Percentiles rank a stretch among this genome's conserved stretches.
phyloP scores from a whole-genome alignment of 176 grass and related monocot species.

The Pharus latifolius region DNA sequence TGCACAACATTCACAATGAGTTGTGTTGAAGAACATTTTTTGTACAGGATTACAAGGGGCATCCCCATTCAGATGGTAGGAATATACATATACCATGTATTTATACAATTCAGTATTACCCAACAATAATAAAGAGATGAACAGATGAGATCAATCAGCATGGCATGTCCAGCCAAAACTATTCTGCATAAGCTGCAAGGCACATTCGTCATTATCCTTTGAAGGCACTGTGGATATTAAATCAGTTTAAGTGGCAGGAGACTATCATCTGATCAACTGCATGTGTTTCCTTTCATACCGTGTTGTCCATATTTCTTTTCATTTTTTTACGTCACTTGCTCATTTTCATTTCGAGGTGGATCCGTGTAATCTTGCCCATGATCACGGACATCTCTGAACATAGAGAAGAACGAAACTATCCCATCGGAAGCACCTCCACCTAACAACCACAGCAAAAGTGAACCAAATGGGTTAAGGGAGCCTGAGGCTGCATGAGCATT shows the following conservation, averaged over 20 bases:
- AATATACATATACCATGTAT: conserved; percentile 30
- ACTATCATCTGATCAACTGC: not conserved
- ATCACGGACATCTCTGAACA: conserved; percentile 76
- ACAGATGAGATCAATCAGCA: conserved; percentile 10
- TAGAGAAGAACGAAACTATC: conserved; percentile 86
- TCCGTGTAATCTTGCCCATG: conserved; percentile 54
- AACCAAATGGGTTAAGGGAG: conserved; percentile 51
- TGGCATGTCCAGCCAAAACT: conserved; percentile 12
- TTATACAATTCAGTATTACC: conserved; percentile 28
- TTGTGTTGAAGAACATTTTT: conserved; percentile 18
- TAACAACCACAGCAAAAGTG: conserved; percentile 73
- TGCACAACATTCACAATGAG: not conserved
- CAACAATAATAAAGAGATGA: not conserved
- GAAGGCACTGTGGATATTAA: not conserved
- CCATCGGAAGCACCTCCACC: conserved; percentile 77
- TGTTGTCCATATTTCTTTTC: not conserved
- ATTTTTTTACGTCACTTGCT: conserved; percentile 46
- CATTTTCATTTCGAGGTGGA: conserved; percentile 49
- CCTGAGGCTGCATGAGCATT: conserved; percentile 24
- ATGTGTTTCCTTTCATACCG: not conserved
- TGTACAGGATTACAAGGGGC: conserved; percentile 19
- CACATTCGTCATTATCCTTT: conserved; percentile 48
- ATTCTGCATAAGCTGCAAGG: conserved; percentile 18
- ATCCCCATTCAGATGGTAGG: conserved; percentile 19
- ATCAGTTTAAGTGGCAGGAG: not conserved